phyloP scores from a whole-genome alignment of 179 eudicot species.

The Heliamphora pulchella region DNA sequence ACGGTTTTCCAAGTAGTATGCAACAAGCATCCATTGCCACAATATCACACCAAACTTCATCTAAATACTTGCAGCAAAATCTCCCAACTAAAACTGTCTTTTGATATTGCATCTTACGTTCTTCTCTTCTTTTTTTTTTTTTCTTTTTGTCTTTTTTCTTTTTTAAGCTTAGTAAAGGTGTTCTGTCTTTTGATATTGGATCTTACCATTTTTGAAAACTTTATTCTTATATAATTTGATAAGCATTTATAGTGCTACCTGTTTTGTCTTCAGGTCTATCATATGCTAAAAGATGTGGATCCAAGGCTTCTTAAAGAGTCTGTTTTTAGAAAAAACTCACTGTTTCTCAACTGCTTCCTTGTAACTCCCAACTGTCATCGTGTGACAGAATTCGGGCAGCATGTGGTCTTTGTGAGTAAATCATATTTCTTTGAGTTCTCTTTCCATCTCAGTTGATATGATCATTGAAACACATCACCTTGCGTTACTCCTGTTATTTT shows the following conservation, averaged over 20 bases:
- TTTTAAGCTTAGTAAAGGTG: no score
- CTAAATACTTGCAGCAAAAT: no score
- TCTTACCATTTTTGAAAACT: no score
- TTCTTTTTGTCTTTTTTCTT: no score
- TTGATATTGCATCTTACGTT: no score
- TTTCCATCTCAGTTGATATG: conserved; percentile 14
- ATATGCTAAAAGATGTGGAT: conserved; percentile 56
- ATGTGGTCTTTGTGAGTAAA: conserved; percentile 66
- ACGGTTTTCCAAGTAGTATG: not conserved
- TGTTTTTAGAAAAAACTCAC: conserved; percentile 39
- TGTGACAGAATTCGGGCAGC: conserved; percentile 64
- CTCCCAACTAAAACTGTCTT: no score
- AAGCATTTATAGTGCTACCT: conserved; percentile 13
- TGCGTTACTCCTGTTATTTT: not conserved
- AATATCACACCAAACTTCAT: conserved; percentile 1
- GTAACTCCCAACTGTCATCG: conserved; percentile 93
- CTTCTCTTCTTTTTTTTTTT: no score
- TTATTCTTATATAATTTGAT: no score
- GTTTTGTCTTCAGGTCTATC: conserved; percentile 48
- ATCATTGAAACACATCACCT: not conserved
- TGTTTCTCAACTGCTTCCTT: conserved; percentile 63
- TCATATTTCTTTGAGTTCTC: conserved; percentile 8
- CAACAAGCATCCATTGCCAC: not conserved
- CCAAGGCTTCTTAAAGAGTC: conserved; percentile 46
- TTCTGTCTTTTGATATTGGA: no score